A percentile compares a stretch with the other conserved stretches of the same genome.
These are phyloP conservation scores for Trypanosoma cruzi DNA, from an alignment of 208 protist species.

Conservation along the genomic window DNA sequence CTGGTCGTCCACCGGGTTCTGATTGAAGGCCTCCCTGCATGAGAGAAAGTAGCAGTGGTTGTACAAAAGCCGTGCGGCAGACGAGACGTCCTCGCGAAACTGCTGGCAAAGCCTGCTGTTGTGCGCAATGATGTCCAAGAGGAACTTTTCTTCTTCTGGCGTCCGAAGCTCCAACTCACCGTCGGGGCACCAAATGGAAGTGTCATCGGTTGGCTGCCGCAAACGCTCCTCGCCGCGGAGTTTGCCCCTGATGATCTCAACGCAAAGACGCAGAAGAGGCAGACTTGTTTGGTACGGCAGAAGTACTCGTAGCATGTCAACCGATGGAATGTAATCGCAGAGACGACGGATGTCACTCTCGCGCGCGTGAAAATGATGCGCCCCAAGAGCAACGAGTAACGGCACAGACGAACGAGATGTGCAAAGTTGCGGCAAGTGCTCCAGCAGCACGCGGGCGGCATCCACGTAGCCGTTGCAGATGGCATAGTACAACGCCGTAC, in stretches of 20 bases:
- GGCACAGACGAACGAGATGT: conserved; percentile 63
- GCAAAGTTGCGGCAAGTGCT: conserved; percentile 52
- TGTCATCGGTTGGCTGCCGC: conserved; percentile 17
- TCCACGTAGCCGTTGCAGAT: conserved; percentile 87
- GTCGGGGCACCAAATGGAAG: conserved; percentile 25
- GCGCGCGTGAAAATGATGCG: conserved; percentile 64
- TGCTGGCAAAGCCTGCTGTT: conserved; percentile 54
- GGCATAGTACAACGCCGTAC: conserved; percentile 89
- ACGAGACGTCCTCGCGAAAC: conserved; percentile 41
- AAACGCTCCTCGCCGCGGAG: conserved; percentile 43
- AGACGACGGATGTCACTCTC: conserved; percentile 74
- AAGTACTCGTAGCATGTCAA: conserved; percentile 57
- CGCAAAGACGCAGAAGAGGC: conserved; percentile 47
- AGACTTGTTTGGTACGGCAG: conserved; percentile 41
- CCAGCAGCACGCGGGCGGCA: conserved; percentile 54
- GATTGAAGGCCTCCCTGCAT: conserved; percentile 42
- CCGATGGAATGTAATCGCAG: conserved; percentile 53
- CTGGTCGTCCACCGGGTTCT: background rate
- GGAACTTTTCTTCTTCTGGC: conserved; percentile 39
- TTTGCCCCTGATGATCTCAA: conserved; percentile 70
- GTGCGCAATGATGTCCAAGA: conserved; percentile 32
- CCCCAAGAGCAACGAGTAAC: conserved; percentile 76
- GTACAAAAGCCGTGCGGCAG: conserved; percentile 53
- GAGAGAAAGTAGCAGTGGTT: conserved; percentile 75
- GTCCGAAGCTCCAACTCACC: conserved; percentile 60